Base-by-base conservation (phyloP, 2,329 filamentous ascomycete genomes). In the Xylariaceae sp. region DNA sequence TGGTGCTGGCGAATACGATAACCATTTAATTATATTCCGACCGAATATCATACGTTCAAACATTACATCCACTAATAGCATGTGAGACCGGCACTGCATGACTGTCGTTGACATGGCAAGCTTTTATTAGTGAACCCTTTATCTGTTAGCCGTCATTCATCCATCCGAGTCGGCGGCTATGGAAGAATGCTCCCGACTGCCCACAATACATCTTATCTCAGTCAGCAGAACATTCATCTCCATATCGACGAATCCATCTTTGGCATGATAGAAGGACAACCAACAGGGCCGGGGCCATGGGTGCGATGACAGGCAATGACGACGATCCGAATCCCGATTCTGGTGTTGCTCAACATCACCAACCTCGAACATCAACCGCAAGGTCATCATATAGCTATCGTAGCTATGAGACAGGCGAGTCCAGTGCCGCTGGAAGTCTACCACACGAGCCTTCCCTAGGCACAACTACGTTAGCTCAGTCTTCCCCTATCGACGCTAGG, bases 351-450 rank as follows among this genome's bases (percentile, higher is more conserved):
- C 46, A 57, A 59, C 48, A 61, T 40, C 54, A 65, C 56, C 47
- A 60, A 57, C 51, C 37, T 5, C 62, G 65, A 60, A 56, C 65
- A 58, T 66, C 69, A 60, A 67, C 71, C 46, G 61, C 67, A n/a
- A 67, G 62, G 48, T 68, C 69, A 18, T 65, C 67, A 14, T 56
- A 61, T 48, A 75, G 74, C 60, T 63, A 68, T 57, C 68, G 64
- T 12, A 76, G 74, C 64, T 73, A 77, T 63, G 78, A 80, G 44
- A 74, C 73, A 7, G 77, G 75, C 59, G 78, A 79, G 63, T 75
- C 79, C 51, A 81, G 76, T 59, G 67, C 66, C 14, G 61, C 69
- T n/a, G 71, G 65, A 2, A 74, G 72, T 55, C 54, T 67, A 20
- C 58, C 54, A 40, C 62, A 66, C 29, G 63, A 61, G 16, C 32